phyloP scores from a whole-genome alignment of 257 asterid genomes.

The Eucommia ulmoides region DNA sequence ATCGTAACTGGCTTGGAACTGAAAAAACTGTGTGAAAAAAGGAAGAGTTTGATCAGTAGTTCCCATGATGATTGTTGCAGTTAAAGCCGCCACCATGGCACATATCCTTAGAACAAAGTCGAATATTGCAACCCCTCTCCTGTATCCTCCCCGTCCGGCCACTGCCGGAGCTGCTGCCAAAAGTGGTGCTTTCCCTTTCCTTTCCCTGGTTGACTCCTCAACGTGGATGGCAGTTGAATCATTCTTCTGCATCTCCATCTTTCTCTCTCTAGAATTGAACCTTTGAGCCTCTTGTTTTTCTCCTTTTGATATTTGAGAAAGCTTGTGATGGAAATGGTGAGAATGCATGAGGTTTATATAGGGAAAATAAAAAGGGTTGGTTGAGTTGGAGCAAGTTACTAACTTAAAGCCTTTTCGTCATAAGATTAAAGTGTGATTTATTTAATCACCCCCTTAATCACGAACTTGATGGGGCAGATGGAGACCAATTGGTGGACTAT shows the following conservation, averaged over 20 bases:
- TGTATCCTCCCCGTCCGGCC: conserved; percentile 12
- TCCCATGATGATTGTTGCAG: conserved; percentile 62
- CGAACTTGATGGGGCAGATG: too few relatives aligned
- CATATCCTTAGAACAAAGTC: conserved; percentile 61
- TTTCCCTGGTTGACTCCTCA: conserved; percentile 58
- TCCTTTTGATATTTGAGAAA: too few relatives aligned
- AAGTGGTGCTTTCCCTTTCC: conserved; percentile 70
- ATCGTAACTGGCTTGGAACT: conserved; percentile 72
- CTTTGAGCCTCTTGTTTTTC: too few relatives aligned
- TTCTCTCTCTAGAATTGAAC: too few relatives aligned
- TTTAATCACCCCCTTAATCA: too few relatives aligned
- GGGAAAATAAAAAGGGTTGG: too few relatives aligned
- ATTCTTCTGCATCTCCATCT: conserved; percentile 42
- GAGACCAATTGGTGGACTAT: too few relatives aligned
- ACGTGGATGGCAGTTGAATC: conserved; percentile 45
- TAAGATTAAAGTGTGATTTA: too few relatives aligned
- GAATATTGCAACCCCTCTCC: conserved; percentile 35
- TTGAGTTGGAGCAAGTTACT: too few relatives aligned
- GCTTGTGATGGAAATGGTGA: too few relatives aligned
- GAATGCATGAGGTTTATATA: too few relatives aligned
- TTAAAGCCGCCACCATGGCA: conserved; percentile 52
- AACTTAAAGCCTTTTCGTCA: too few relatives aligned
- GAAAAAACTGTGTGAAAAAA: conserved; percentile 87
- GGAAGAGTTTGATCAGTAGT: conserved; percentile 82
- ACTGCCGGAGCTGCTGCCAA: conserved; percentile 20